phyloP scores from a whole-genome alignment of 2,329 filamentous ascomycete genomes.

The Periconia digitata region DNA sequence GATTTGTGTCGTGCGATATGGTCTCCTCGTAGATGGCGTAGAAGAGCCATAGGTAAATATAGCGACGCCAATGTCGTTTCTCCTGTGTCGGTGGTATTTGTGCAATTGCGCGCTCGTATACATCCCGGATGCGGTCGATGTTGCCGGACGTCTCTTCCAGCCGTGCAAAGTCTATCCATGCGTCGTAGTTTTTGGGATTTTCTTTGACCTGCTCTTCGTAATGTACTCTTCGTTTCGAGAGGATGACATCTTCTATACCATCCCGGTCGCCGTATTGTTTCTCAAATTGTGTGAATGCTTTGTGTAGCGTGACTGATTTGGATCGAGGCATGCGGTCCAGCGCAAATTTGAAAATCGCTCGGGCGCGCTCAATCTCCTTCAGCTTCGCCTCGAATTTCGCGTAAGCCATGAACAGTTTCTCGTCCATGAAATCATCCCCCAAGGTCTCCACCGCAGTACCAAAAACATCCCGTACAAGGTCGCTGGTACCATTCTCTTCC shows the following conservation, averaged over 20 bases:
- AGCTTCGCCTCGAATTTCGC: constrained; percentile 93
- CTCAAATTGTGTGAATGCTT: constrained; percentile 95
- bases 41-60: constrained; percentile 98
- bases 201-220: constrained; percentile 95
- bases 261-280: constrained; percentile 95
- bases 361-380: constrained; percentile 90
- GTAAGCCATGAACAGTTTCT: constrained; percentile 92
- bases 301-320: constrained; percentile 81
- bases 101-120: constrained; percentile 94
- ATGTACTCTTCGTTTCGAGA: constrained; percentile 89
- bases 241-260: constrained; percentile 90
- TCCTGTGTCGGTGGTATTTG: constrained; percentile 94
- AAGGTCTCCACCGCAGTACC: constrained; percentile 84
- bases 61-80: constrained; percentile 94
- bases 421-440: constrained; percentile 93
- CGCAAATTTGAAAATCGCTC: constrained; percentile 96
- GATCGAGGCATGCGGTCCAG: constrained; percentile 88
- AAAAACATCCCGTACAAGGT: constrained; percentile 89
- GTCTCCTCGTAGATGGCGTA: constrained; percentile 96
- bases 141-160: constrained; percentile 87
- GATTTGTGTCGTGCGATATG: constrained; percentile 73
- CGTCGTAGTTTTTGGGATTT: constrained; percentile 94
- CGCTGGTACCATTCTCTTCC: constrained; percentile 90
- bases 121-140: constrained; percentile 79
- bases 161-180: constrained; percentile 93